Percentiles rank a stretch among this genome's conserved stretches.
These are phyloP conservation scores for Paraconiothyrium brasiliense DNA, from an alignment of 2,329 filamentous ascomycete species.

Conservation along the genomic window DNA sequence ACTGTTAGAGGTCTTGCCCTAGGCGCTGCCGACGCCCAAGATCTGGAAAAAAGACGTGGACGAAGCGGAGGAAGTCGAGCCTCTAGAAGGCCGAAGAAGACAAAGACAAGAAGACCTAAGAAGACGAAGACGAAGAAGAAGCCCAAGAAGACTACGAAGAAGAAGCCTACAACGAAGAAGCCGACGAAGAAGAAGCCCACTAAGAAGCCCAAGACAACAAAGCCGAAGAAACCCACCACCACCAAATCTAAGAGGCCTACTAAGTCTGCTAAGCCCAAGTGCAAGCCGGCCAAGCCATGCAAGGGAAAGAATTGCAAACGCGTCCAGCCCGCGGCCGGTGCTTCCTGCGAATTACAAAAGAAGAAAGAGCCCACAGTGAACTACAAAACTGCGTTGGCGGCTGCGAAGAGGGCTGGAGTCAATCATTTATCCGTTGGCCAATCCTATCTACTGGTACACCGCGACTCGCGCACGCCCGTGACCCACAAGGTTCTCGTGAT, in stretches of 20 bases:
- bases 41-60: constrained; percentile 1
- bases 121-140: neutral
- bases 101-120: neutral
- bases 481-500: neutral
- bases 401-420: neutral
- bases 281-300: neutral
- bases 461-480: neutral
- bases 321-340: neutral
- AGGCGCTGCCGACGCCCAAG: neutral
- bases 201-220: constrained; percentile 3
- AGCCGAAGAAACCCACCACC: constrained; percentile 10
- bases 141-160: neutral
- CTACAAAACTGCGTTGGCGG: neutral
- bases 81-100: neutral
- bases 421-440: neutral
- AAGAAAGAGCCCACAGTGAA: neutral
- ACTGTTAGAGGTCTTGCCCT: neutral
- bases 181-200: neutral
- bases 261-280: neutral
- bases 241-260: constrained; percentile 4
- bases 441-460: neutral
- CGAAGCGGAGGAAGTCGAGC: neutral
- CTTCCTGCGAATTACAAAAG: neutral
- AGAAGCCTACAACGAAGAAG: neutral
- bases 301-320: neutral